Conservation (phyloP, 495 filamentous ascomycete genomes). For the Oleoguttula mirabilis region DNA sequence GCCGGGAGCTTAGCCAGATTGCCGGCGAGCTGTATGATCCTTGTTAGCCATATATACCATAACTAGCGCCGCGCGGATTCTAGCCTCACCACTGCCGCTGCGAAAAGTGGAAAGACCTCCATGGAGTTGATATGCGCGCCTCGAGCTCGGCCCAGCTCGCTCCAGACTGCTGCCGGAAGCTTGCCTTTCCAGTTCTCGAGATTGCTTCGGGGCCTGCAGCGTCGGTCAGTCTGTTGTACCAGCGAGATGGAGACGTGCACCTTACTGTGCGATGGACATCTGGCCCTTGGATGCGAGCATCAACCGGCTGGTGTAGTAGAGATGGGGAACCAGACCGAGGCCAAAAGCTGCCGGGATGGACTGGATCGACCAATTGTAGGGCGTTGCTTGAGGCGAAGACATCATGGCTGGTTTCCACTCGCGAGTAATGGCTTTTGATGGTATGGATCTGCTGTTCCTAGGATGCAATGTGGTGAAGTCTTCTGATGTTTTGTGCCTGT, state of each 20-base stretch:
- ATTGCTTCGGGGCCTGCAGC: conserved; percentile 7
- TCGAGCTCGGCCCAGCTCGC: conserved; percentile 7
- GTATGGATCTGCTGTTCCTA: too few species aligned
- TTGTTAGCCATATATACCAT: not conserved
- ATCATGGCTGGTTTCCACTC: conserved; percentile 1
- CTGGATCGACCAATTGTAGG: conserved; percentile 11
- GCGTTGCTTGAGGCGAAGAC: not conserved
- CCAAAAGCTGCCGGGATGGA: conserved; percentile 7
- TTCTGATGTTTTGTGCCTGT: too few species aligned
- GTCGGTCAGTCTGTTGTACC: not conserved
- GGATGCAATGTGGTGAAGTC: too few species aligned
- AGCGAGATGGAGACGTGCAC: not conserved
- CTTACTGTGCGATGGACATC: conserved; percentile 9
- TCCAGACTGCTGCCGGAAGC: conserved; percentile 7
- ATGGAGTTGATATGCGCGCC: conserved; percentile 11
- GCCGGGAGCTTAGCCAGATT: conserved; percentile 10
- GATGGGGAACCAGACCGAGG: conserved; percentile 9
- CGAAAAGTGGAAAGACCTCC: conserved; percentile 15
- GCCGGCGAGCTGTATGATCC: conserved; percentile 7
- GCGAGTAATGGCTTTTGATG: too few species aligned
- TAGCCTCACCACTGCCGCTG: conserved; percentile 9
- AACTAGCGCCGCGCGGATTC: not conserved
- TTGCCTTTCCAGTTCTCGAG: conserved; percentile 13
- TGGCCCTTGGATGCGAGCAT: conserved; percentile 7
- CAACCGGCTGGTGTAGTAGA: conserved; percentile 11